These are phyloP conservation scores for Pythium vanterpoolii DNA, from an alignment of 352 stramenopile species.

Conservation along the genomic window DNA sequence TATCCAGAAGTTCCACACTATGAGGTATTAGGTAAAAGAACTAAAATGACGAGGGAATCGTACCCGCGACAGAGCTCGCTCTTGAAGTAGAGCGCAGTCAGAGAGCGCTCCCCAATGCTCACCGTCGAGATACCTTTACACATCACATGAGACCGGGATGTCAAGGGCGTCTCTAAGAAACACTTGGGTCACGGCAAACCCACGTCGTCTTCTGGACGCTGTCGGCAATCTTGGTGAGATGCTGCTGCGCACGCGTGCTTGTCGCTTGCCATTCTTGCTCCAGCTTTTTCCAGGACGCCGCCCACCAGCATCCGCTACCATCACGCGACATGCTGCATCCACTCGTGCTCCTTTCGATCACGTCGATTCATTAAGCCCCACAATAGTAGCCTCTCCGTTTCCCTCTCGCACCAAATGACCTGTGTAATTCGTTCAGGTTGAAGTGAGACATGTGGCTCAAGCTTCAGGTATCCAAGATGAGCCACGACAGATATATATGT, in stretches of 20 bases:
- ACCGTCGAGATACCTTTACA: conserved; percentile 55
- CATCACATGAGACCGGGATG: neutral
- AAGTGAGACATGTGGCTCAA: conserved; percentile 3
- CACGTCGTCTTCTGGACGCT: conserved; percentile 76
- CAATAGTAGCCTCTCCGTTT: neutral
- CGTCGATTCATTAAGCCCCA: neutral
- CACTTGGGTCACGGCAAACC: neutral
- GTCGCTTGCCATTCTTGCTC: conserved; percentile 58
- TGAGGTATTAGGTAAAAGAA: neutral
- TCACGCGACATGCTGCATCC: neutral
- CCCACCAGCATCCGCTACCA: conserved; percentile 62
- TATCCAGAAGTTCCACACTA: conserved; percentile 8
- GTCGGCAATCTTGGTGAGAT: conserved; percentile 65
- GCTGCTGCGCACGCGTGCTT: conserved; percentile 46
- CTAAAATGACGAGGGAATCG: neutral
- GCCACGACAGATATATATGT: neutral
- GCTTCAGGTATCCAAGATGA: too few relatives aligned
- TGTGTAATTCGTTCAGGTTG: neutral
- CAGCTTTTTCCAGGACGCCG: conserved; percentile 53
- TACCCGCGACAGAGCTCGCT: conserved; percentile 47
- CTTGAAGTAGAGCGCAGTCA: conserved; percentile 45
- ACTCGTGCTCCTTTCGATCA: neutral
- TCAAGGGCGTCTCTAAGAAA: neutral
- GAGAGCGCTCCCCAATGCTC: conserved; percentile 61
- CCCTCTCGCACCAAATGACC: neutral